Conservation (phyloP, 306 rosid genomes). For the Cotoneaster glaucophyllus region DNA sequence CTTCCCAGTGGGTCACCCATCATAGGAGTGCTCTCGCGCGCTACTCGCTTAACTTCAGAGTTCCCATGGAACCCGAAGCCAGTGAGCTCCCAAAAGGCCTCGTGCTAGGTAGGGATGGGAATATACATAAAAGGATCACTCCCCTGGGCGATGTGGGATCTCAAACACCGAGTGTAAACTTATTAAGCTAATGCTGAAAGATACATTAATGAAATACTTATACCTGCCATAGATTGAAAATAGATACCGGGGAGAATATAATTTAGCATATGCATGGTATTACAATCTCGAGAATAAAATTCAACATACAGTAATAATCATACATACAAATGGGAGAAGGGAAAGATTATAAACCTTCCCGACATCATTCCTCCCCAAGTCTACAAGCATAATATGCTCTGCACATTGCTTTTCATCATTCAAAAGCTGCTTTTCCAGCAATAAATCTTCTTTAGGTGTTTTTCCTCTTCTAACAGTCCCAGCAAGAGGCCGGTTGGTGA, state of each 20-base stretch:
- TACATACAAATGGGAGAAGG: not conserved
- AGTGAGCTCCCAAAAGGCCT: too few relatives aligned
- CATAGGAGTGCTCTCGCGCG: too few relatives aligned
- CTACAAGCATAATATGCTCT: constrained; percentile 93
- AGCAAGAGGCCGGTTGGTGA: constrained; percentile 92
- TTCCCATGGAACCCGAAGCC: too few relatives aligned
- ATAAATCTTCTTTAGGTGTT: constrained; percentile 69
- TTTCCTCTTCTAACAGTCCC: constrained; percentile 94
- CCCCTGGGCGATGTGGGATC: too few relatives aligned
- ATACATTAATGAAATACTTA: not conserved
- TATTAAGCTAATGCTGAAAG: not conserved
- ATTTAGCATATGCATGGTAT: not conserved
- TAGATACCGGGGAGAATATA: not conserved
- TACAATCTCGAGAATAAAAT: not conserved
- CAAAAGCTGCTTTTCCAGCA: constrained; percentile 77
- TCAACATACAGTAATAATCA: not conserved
- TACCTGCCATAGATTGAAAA: not conserved
- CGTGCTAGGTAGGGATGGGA: too few relatives aligned
- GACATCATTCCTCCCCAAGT: constrained; percentile 94
- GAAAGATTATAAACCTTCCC: constrained; percentile 64
- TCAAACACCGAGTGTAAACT: not conserved
- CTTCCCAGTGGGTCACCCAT: too few relatives aligned
- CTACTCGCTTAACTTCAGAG: too few relatives aligned
- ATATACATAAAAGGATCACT: too few relatives aligned
- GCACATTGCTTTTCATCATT: constrained; percentile 86